Conservation (phyloP, 2,329 filamentous ascomycete species). For the Metarhizium album region DNA sequence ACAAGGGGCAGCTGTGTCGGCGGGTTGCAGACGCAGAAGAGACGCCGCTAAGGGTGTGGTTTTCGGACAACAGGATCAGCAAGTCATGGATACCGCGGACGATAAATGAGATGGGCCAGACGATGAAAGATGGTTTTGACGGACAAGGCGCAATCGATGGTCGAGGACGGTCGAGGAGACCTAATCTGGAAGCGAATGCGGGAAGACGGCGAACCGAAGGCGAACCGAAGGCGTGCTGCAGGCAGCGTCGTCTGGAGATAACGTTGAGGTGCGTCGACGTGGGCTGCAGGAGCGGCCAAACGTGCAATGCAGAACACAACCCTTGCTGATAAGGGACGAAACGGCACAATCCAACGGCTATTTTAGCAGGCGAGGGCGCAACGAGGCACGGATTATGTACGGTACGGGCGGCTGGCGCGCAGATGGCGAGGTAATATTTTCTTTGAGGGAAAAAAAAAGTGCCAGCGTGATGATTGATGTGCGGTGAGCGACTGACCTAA, state of each 20-base stretch:
- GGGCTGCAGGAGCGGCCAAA: neutral
- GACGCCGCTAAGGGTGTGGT: neutral
- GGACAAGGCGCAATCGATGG: no score
- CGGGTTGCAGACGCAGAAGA: neutral
- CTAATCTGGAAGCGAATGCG: no score
- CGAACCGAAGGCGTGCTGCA: neutral
- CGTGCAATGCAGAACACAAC: neutral
- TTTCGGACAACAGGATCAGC: neutral
- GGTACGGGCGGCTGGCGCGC: neutral
- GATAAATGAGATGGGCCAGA: neutral
- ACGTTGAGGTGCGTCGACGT: neutral
- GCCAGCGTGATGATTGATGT: neutral
- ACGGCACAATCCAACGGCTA: neutral
- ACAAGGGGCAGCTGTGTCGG: conserved; percentile 3
- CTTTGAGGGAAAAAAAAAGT: no score
- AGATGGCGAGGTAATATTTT: neutral
- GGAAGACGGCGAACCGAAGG: no score
- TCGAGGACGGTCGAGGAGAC: no score
- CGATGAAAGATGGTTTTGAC: no score
- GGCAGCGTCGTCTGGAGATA: neutral
- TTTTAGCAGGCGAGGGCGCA: neutral
- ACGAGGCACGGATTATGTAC: neutral
- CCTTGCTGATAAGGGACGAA: neutral
- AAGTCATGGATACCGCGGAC: neutral
- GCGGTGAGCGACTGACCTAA: neutral